Conservation (phyloP, 2,329 filamentous ascomycete species). For the Aspergillus awamori region DNA sequence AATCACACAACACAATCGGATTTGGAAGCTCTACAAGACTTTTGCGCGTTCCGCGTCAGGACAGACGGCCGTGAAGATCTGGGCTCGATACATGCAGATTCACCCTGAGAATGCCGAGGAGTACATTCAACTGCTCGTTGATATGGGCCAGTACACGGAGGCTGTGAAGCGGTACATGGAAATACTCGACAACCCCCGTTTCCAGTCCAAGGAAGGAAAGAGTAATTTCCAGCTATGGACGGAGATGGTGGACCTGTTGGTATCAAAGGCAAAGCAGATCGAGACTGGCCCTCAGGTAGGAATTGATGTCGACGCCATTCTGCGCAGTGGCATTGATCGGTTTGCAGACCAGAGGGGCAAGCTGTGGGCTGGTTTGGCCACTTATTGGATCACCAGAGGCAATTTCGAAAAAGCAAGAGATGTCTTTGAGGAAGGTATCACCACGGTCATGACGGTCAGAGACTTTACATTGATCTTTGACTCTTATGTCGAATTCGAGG, state of each 20-base stretch:
- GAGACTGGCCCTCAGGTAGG: slow-evolving; percentile 78
- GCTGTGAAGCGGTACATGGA: slow-evolving; percentile 90
- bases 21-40: slow-evolving; percentile 88
- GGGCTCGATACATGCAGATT: slow-evolving; percentile 94
- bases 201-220: slow-evolving; percentile 90
- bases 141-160: slow-evolving; percentile 83
- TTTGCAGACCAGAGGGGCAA: slow-evolving; percentile 95
- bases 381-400: slow-evolving; percentile 93
- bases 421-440: slow-evolving; percentile 93
- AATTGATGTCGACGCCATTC: slow-evolving; percentile 88
- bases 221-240: slow-evolving; percentile 97
- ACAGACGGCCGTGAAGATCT: slow-evolving; percentile 87
- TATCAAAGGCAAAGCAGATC: slow-evolving; percentile 85
- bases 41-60: slow-evolving; percentile 92
- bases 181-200: slow-evolving; percentile 85
- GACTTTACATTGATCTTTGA: slow-evolving; percentile 98
- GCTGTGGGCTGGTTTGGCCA: slow-evolving; percentile 90
- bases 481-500: slow-evolving; percentile 94
- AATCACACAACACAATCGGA: slow-evolving; percentile 90
- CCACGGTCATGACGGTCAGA: slow-evolving; percentile 96
- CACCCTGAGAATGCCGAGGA: slow-evolving; percentile 95
- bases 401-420: slow-evolving; percentile 92
- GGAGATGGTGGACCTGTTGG: slow-evolving; percentile 93
- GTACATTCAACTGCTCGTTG: slow-evolving; percentile 84
- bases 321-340: slow-evolving; percentile 84